Conservation (phyloP, 352 stramenopile species). For the Globisporangium paroecandrum region DNA sequence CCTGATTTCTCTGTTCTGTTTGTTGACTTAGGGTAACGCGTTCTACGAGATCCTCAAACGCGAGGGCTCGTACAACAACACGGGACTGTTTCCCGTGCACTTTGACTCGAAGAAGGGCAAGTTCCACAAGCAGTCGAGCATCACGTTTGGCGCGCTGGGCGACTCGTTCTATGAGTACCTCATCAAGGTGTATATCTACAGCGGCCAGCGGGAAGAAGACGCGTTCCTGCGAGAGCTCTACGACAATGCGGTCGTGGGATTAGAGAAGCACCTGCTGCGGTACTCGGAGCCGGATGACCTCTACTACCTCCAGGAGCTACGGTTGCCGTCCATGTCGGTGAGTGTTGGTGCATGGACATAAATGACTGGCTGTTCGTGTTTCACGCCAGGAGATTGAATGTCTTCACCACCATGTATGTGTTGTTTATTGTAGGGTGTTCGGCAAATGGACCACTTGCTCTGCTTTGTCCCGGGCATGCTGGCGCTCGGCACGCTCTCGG, state of each 20-base stretch:
- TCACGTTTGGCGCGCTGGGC: conserved; percentile 93
- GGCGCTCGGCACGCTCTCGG: conserved; percentile 87
- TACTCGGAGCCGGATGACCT: conserved; percentile 55
- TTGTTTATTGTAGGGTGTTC: conserved; percentile 11
- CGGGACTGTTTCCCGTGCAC: conserved; percentile 89
- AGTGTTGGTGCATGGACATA: neutral
- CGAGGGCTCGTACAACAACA: conserved; percentile 65
- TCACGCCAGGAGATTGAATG: neutral
- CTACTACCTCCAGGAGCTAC: conserved; percentile 68
- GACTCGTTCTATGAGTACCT: conserved; percentile 99
- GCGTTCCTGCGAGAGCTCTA: conserved; percentile 86
- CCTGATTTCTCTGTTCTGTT: neutral
- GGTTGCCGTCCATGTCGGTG: conserved; percentile 35
- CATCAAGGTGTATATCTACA: conserved; percentile 97
- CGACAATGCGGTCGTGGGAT: conserved; percentile 91
- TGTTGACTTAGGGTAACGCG: conserved; percentile 50
- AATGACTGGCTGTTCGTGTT: neutral
- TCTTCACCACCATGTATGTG: too few species aligned
- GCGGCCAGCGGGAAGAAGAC: conserved; percentile 70
- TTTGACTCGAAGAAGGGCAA: conserved; percentile 41
- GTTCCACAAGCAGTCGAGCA: conserved; percentile 30
- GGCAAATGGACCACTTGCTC: conserved; percentile 95
- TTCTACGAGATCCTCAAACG: conserved; percentile 74
- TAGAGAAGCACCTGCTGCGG: conserved; percentile 89
- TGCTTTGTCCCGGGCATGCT: conserved; percentile 95